A percentile compares a stretch with the other conserved stretches of the same genome.
Conservation (phyloP, 2,329 filamentous ascomycete genomes). For the Venturia aucupariae region DNA sequence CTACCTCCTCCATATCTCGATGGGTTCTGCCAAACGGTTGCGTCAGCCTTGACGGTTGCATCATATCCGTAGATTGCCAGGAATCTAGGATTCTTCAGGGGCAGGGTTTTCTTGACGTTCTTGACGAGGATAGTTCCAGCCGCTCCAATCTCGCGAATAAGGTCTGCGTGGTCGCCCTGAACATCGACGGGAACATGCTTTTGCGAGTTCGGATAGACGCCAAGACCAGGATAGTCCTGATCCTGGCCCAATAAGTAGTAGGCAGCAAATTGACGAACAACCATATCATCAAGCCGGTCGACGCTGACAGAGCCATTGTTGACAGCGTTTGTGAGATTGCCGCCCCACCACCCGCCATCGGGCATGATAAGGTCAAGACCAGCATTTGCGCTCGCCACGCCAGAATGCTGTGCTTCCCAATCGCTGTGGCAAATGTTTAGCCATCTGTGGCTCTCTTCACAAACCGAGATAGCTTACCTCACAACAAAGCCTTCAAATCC, state of each 20-base stretch:
- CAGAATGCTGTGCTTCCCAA: background rate
- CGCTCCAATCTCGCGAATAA: slow-evolving; percentile 34
- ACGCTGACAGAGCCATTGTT: slow-evolving; percentile 29
- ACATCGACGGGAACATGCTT: slow-evolving; percentile 19
- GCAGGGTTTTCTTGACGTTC: slow-evolving; percentile 47
- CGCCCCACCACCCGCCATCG: slow-evolving; percentile 16
- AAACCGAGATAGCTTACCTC: slow-evolving; percentile 22
- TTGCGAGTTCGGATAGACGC: background rate
- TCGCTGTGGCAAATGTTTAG: slow-evolving; percentile 22
- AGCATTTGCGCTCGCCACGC: slow-evolving; percentile 12
- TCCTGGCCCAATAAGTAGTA: slow-evolving; percentile 41
- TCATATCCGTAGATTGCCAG: slow-evolving; percentile 52
- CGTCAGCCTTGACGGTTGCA: slow-evolving; percentile 24
- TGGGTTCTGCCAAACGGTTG: background rate
- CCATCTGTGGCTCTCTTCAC: slow-evolving; percentile 21
- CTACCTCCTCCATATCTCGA: background rate
- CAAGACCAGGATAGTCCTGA: slow-evolving; percentile 26
- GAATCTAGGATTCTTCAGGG: slow-evolving; percentile 39
- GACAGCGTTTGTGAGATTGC: slow-evolving; percentile 23
- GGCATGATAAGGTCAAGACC: slow-evolving; percentile 6
- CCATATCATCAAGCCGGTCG: slow-evolving; percentile 26
- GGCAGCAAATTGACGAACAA: slow-evolving; percentile 24
- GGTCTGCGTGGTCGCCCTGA: slow-evolving; percentile 30
- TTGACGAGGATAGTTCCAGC: slow-evolving; percentile 54
- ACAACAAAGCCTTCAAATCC: slow-evolving; percentile 25